phyloP scores from a whole-genome alignment of 208 protist genomes.

The Crithidia expoeki region DNA sequence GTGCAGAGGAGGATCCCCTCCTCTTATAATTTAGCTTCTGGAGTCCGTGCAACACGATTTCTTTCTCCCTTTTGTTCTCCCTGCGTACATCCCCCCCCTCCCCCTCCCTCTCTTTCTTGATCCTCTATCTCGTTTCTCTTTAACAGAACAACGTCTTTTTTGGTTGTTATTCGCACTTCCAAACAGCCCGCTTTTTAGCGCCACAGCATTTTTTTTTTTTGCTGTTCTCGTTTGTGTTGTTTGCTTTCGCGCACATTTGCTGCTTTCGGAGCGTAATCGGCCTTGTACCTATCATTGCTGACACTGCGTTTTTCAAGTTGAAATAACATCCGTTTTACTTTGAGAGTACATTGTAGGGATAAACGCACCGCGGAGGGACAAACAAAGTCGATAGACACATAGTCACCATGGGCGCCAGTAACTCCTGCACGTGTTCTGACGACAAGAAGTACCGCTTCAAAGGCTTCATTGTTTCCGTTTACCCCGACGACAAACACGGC shows the following conservation, averaged over 20 bases:
- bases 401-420: slow-evolving; percentile 23
- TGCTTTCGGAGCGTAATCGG: no score
- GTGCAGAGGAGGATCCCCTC: no score
- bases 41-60: no score
- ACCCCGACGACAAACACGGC: slow-evolving; percentile 46
- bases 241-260: not conserved
- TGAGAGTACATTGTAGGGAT: no score
- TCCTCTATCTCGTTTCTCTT: not conserved
- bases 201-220: not conserved
- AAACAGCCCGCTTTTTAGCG: not conserved
- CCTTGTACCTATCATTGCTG: no score
- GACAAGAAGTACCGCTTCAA: slow-evolving; percentile 81
- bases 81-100: no score
- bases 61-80: not conserved
- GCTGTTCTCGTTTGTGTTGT: not conserved
- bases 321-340: no score
- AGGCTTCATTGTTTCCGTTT: slow-evolving; percentile 78
- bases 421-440: slow-evolving; percentile 48
- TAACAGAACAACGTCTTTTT: not conserved
- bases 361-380: no score
- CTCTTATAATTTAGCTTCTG: no score
- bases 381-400: no score
- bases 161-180: not conserved
- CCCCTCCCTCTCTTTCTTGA: no score
- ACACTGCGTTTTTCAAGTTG: no score